Conservation (phyloP, 2,329 filamentous ascomycete species). For the Microsporum canis region DNA sequence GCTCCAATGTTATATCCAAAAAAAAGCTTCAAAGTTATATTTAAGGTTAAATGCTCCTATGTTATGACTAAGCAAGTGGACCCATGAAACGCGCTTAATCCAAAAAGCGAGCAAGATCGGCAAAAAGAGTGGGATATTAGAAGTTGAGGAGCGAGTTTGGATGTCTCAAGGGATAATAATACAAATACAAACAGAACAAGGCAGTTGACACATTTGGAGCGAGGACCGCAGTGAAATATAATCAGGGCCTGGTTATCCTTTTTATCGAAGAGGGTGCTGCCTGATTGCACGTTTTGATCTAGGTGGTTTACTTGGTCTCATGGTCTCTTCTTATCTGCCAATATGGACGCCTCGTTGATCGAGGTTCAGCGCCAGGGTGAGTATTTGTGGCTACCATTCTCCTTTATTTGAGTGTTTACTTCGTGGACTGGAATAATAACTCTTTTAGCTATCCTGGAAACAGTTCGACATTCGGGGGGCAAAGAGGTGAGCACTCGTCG, state of each 20-base stretch:
- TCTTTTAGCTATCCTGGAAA: slow-evolving; percentile 54
- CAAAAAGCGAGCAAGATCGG: slow-evolving; percentile 1
- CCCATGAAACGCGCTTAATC: not conserved
- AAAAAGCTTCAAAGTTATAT: not conserved
- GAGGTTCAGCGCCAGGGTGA: slow-evolving; percentile 69
- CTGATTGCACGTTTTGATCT: not conserved
- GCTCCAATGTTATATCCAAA: not conserved
- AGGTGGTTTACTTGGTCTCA: slow-evolving; percentile 10
- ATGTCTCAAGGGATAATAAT: not conserved
- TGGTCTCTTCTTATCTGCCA: slow-evolving; percentile 20
- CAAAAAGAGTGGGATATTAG: not conserved
- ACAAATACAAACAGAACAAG: not conserved
- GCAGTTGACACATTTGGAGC: not conserved
- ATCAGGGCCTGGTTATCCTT: not conserved
- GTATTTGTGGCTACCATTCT: slow-evolving; percentile 18
- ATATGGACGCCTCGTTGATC: slow-evolving; percentile 75
- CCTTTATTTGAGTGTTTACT: not conserved
- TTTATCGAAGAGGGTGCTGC: not conserved
- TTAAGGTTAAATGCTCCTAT: not conserved
- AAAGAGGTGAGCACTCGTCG: slow-evolving; percentile 53
- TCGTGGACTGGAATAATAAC: not conserved
- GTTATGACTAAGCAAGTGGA: not conserved
- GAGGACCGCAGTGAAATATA: not conserved
- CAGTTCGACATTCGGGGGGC: slow-evolving; percentile 65
- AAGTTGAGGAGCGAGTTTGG: not conserved